Conservation (phyloP, 2,329 filamentous ascomycete genomes). For the Aspergillus terreus region DNA sequence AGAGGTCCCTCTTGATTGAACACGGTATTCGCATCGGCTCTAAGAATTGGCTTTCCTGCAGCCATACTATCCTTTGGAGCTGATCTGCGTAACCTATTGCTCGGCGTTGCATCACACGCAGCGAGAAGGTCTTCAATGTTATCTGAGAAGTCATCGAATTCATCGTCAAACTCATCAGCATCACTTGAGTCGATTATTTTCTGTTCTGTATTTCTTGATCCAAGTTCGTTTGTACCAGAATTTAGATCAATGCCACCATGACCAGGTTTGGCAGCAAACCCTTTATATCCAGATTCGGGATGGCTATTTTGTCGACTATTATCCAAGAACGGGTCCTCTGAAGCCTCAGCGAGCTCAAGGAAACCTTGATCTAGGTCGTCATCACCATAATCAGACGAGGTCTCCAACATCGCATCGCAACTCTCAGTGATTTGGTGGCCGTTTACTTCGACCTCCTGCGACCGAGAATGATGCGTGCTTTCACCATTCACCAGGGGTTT, state of each 20-base stretch:
- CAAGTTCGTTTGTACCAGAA: not conserved
- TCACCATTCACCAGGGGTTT: conserved; percentile 28
- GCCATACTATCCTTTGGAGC: conserved; percentile 13
- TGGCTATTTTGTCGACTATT: not conserved
- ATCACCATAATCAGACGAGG: conserved; percentile 46
- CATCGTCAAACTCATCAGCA: conserved; percentile 64
- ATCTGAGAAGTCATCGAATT: conserved; percentile 59
- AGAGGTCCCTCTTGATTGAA: not conserved
- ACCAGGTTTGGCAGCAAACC: not conserved
- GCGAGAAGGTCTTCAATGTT: conserved; percentile 58
- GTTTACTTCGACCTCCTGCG: not conserved
- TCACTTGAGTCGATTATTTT: conserved; percentile 5
- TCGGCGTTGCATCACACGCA: conserved; percentile 47
- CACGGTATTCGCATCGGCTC: not conserved
- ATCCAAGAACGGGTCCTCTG: conserved; percentile 28
- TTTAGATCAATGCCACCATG: not conserved
- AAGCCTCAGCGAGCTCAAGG: conserved; percentile 37
- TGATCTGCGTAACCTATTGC: conserved; percentile 10
- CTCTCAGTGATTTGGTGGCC: conserved; percentile 1
- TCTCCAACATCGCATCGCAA: conserved; percentile 9
- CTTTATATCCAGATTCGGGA: not conserved
- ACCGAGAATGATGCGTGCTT: not conserved
- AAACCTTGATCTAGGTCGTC: conserved; percentile 47
- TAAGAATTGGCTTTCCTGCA: conserved; percentile 11
- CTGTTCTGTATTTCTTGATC: not conserved